Base-by-base conservation (phyloP, 2,329 filamentous ascomycete genomes). In the Sordariomycetes sp. region DNA sequence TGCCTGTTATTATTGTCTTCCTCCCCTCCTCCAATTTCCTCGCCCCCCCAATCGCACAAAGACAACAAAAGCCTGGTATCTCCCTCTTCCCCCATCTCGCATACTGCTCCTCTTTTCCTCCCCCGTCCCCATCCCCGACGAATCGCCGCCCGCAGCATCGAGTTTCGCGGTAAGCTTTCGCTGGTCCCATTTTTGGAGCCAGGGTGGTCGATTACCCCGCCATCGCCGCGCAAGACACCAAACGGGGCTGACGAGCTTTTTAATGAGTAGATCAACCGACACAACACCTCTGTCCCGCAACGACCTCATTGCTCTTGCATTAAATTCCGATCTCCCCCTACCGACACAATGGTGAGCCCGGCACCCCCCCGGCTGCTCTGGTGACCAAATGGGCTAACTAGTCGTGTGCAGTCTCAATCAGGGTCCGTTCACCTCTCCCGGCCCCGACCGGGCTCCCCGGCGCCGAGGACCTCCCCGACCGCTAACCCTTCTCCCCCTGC, bases 371-470 rank as follows among this genome's bases (percentile, higher is more conserved):
- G 25, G 43, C 32, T 52, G 48, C n/a, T 37, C 52, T 20, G 25
- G 32, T 20, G 32, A 7, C 10, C 7, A 37, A 12, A 24, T 55
- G 5, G 8, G 20, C 35, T 55, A 25, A 32, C 20, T 16, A 16
- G 3, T 46, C 52, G 58, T 59, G 55, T 60, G 20, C 60, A 86
- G 83, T 86, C 83, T 84, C 80, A 85, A 81, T 86, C 83, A 72
- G 83, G 83, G 83, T 86, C 77, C 72, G 80, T 83, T n/a, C 43
- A 32, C 11, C 12, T 32, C 61, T 60, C 55, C 59, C 64, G 20
- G 3, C 43, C 12, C 37, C 12, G 12, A 43, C 18, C 37, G 32
- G 50, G 12, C 51, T 18, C 53, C 54, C 55, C 14, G 20, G 53
- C 34, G 25, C 37, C 20, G 32, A 48, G 25, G n/a, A 14, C n/a